phyloP scores from a whole-genome alignment of 73 alveolate genomes.

The Stentor roeselii region DNA sequence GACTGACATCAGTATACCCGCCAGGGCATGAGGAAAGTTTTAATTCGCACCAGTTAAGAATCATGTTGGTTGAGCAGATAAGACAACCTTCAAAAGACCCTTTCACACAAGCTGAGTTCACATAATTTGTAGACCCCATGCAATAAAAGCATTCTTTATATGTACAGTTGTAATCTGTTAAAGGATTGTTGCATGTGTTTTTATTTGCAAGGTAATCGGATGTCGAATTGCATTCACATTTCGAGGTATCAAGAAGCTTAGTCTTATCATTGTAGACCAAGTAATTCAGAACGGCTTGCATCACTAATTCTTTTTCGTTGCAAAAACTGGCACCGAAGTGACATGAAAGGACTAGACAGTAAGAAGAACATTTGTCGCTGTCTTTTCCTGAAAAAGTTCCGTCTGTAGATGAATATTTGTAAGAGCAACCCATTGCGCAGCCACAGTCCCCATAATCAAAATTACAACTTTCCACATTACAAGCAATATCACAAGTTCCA shows the following conservation, averaged over 20 bases:
- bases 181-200: too few relatives aligned
- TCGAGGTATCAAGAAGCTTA: neutral
- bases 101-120: neutral
- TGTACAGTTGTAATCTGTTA: neutral
- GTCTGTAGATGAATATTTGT: neutral
- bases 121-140: neutral
- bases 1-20: neutral
- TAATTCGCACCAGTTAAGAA: neutral
- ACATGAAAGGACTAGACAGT: neutral
- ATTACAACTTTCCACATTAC: neutral
- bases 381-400: neutral
- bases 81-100: neutral
- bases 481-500: constrained; percentile 19
- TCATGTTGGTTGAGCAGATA: neutral
- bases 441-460: constrained; percentile 23
- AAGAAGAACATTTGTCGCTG: neutral
- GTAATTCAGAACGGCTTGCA: neutral
- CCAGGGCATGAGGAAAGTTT: neutral
- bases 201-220: neutral
- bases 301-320: neutral
- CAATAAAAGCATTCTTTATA: neutral
- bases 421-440: neutral
- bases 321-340: neutral
- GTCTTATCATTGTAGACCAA: neutral
- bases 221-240: neutral